These are phyloP conservation scores for Coemansia sp. DNA, from an alignment of 192 early-diverging fungal species.

Conservation along the genomic window DNA sequence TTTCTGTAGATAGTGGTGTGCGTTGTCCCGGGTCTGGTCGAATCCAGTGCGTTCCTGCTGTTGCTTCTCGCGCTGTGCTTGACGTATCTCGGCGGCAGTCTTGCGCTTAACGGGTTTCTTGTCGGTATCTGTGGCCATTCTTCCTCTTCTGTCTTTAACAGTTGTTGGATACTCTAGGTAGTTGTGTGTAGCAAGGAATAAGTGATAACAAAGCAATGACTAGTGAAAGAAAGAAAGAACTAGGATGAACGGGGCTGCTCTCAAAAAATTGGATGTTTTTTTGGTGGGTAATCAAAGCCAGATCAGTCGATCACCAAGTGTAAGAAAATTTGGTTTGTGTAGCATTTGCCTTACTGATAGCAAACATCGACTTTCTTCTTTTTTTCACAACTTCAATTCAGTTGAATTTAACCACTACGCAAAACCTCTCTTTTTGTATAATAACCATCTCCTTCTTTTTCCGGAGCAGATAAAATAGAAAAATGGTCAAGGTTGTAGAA, in stretches of 20 bases:
- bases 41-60: slow-evolving; percentile 25
- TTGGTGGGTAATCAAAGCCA: background rate
- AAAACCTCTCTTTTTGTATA: slow-evolving; percentile 7
- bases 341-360: no score
- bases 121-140: background rate
- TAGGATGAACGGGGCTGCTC: no score
- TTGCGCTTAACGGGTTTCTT: slow-evolving; percentile 36
- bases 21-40: slow-evolving; percentile 26
- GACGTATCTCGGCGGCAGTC: slow-evolving; percentile 36
- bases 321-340: background rate
- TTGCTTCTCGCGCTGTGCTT: slow-evolving; percentile 27
- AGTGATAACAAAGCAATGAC: background rate
- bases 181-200: background rate
- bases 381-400: background rate
- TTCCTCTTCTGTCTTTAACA: background rate
- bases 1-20: slow-evolving; percentile 28
- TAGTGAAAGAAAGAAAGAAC: background rate
- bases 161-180: background rate
- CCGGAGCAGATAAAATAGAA: slow-evolving; percentile 3
- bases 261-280: background rate
- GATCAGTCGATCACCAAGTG: background rate
- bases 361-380: no score
- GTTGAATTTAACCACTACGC: background rate
- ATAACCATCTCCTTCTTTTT: background rate
- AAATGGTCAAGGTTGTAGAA: slow-evolving; percentile 52